Evolutionary conservation across 306 rosid genomes (phyloP), one percentile per base, ranked within the genome.

Genomic region (Glycine tomentella): DNA sequence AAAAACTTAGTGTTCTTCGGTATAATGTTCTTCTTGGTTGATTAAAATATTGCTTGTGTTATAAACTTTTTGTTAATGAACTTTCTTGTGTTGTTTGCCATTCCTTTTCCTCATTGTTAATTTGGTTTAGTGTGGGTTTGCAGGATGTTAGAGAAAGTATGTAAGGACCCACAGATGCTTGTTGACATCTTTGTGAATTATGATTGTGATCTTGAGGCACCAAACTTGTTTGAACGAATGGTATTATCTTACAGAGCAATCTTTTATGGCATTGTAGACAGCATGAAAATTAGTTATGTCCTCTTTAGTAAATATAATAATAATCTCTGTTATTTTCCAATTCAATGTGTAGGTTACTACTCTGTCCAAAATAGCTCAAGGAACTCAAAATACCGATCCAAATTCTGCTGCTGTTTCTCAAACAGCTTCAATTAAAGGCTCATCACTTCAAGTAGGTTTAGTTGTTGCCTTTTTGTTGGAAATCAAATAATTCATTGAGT

Each of bases 131-230:
- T 77, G 61, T 77, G 82, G 76, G 72, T 53, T 84, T 91, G 87
- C 91, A 96, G 99, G 97, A 90, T 93, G 97, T 86, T 96, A 84
- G 98, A 96, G 88, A 96, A 90, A 86, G 91, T 96, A 72, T 92
- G 98, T 67, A 96, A 87, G 88, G 98, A 96, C 84, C 91, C 99
- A 1, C 98, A 96, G 85, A 92, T 96, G 91, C 99, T 96, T 83
- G 98, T 96, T 80, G 99, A 96, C 87, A 90, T 96, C 80, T 96
- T 93, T 82, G 98, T 96, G 87, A 96, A 96, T 89, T 96, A 96
- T 83, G 99, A 96, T 82, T 96, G 99, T 90, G 99, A 93, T 91
- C 97, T 96, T 74, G 97, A 96, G 89, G 98, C 98, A n/a, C 97
- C 98, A 58, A 96, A 96, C 83, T 88, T 96, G 87, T 96, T 96